Evolutionary conservation across 75 land plant genomes (phyloP), one percentile per base, ranked within the genome.

Genomic region (Pseudotsuga menziesii): DNA sequence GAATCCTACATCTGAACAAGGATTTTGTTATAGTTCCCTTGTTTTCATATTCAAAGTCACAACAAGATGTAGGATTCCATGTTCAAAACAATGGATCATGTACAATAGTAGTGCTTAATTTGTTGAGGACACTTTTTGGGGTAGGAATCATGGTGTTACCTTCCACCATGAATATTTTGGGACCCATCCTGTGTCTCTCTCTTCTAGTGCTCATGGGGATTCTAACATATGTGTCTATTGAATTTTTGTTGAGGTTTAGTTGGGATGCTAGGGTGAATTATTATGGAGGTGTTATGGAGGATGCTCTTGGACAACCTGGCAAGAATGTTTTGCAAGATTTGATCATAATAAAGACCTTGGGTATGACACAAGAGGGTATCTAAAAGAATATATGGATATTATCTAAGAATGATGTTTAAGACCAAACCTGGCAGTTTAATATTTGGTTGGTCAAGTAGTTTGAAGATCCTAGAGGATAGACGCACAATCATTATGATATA

Each of bases 81-180:
- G 52, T 8, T 0, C 11, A 8, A 44, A 44, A 44, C 8, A 44
- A 44, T 44, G 52, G 52, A 7, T 80, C 85, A 0, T 41, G 61
- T 16, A 29, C 86, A 22, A 76, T 78, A 29, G 87, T 61, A 8
- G 82, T 85, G 35, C 85, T 85, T 75, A 85, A 83, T 80, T 61
- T 85, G 27, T 75, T 80, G 25, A 85, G 86, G 2, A 85, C 82
- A 61, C 52, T 85, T 14, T 81, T 85, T 22, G 87, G 87, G 9
- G 87, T 86, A 58, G 87, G 87, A n/a, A 85, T 85, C 59, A 85
- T 85, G 87, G 87, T 76, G 16, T 61, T 85, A 44, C 87, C 87
- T 52, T 86, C 87, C 73, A 85, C 86, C 79, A 67, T 78, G 85
- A 83, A 83, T 75, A 67, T 72, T 55, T 61, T 83, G 58, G 86